A percentile compares a stretch with the other conserved stretches of the same genome.
phyloP scores from a whole-genome alignment of 768 basidiomycete genomes.

The Sistotremastrum niveocremeum region DNA sequence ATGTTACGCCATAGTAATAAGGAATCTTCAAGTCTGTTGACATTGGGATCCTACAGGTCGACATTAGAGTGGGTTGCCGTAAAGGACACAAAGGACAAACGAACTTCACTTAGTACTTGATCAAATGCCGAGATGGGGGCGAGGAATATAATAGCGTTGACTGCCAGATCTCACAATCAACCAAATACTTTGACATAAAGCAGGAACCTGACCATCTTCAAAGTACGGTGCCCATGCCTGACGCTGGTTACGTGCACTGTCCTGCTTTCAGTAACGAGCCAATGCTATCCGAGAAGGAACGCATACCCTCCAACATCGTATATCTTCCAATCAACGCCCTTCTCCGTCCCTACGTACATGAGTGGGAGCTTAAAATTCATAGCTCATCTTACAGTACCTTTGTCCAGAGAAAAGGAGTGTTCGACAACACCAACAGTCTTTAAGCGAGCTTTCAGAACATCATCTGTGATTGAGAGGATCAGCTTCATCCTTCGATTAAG shows the following conservation, averaged over 20 bases:
- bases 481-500: slow-evolving; percentile 6
- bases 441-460: slow-evolving; percentile 68
- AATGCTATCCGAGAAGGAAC: background rate
- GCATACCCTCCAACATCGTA: slow-evolving; percentile 63
- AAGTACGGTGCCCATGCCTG: slow-evolving; percentile 86
- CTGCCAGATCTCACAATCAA: slow-evolving; percentile 21
- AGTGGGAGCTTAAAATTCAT: too few species aligned
- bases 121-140: slow-evolving; percentile 83
- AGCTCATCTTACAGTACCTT: slow-evolving; percentile 23
- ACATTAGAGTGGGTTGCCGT: slow-evolving; percentile 7
- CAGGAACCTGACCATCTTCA: slow-evolving; percentile 34
- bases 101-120: slow-evolving; percentile 66
- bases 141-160: slow-evolving; percentile 79
- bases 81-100: slow-evolving; percentile 8
- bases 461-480: slow-evolving; percentile 20
- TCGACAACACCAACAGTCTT: slow-evolving; percentile 77
- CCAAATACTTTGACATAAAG: background rate
- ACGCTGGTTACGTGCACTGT: slow-evolving; percentile 65
- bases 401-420: slow-evolving; percentile 57
- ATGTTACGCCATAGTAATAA: slow-evolving; percentile 61
- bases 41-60: slow-evolving; percentile 41
- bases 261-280: slow-evolving; percentile 1
- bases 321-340: slow-evolving; percentile 63
- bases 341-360: too few species aligned
- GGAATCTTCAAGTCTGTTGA: slow-evolving; percentile 74